Evolutionary conservation across 1,284 basidiomycete species (phyloP), one percentile per base, ranked within the genome.

Genomic region (Ganoderma resinaceum): DNA sequence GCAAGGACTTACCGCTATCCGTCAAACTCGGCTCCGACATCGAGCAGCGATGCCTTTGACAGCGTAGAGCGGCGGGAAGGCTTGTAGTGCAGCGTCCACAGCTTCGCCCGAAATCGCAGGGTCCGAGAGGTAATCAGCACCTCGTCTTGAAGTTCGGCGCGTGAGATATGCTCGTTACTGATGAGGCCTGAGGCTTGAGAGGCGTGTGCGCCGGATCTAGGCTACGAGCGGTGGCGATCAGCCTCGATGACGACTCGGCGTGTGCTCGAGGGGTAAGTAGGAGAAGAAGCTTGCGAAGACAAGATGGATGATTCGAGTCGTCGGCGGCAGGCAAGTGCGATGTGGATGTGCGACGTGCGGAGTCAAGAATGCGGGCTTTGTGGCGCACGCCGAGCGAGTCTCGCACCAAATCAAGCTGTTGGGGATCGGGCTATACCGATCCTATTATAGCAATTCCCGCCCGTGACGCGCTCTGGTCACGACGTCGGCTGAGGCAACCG

Each of bases 201-300:
- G 33, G 58, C 37, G 35, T 40, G 58, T 26, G 37, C 9, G 16
- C 35, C 2, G 23, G 58, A 59, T 35, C 35, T 12, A 35, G 55
- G 18, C 29, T 2, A 35, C 58, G 58, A 38, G 58, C 23, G 58
- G 23, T 38, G 35, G 37, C 57, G 37, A 60, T 60, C 53, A 58
- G 62, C 58, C 49, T 57, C 62, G 62, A 63, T 63, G 62, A 38
- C 62, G 62, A 63, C 37, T 38, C 37, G 37, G 37, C 62, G 46
- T 7, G 35, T 35, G 37, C 46, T 12, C 9, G 46, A 49, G 46
- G 14, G 23, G 46, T 11, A 49, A 20, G 11, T 42, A 53, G 49
- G 26, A 42, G 31, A 37, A 60, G 58, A 20, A 40, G 37, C 35
- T 16, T 8, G 20, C 6, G 57, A 9, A 37, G n/a, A 35, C 9